Evolutionary conservation across 164 flowering plant species (phyloP).

Genomic region (Akebia trifoliata): DNA sequence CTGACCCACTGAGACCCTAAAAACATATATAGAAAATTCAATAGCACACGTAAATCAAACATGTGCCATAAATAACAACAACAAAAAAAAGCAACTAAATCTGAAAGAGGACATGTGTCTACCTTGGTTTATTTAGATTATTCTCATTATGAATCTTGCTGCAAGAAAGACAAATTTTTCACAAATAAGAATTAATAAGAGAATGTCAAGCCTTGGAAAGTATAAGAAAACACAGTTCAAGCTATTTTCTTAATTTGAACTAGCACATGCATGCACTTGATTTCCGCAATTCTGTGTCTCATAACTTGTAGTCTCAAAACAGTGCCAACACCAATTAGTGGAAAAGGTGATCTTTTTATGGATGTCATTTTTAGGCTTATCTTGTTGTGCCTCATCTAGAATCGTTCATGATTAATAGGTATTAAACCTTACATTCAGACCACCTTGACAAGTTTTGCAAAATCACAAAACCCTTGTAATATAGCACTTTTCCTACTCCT

Average conservation of each 20-base stretch:
- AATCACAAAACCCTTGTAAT: conserved; percentile 22
- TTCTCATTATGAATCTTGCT: conserved; percentile 6
- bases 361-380: not conserved
- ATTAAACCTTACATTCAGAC: too few species aligned
- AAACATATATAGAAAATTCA: conserved; percentile 2
- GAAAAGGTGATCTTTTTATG: not conserved
- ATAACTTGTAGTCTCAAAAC: too few species aligned
- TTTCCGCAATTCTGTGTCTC: too few species aligned
- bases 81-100: not conserved
- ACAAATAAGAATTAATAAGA: not conserved
- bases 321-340: too few species aligned
- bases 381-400: too few species aligned
- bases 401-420: too few species aligned
- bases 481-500: conserved; percentile 15
- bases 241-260: not conserved
- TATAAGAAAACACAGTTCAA: not conserved
- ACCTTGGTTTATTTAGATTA: conserved; percentile 10
- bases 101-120: not conserved
- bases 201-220: not conserved
- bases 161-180: not conserved
- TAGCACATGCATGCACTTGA: too few species aligned
- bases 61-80: not conserved
- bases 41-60: not conserved
- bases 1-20: conserved; percentile 25
- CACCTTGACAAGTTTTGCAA: too few species aligned